These are phyloP conservation scores for Aspergillus quadricinctus DNA, from an alignment of 2,329 filamentous ascomycete species.

Conservation along the genomic window DNA sequence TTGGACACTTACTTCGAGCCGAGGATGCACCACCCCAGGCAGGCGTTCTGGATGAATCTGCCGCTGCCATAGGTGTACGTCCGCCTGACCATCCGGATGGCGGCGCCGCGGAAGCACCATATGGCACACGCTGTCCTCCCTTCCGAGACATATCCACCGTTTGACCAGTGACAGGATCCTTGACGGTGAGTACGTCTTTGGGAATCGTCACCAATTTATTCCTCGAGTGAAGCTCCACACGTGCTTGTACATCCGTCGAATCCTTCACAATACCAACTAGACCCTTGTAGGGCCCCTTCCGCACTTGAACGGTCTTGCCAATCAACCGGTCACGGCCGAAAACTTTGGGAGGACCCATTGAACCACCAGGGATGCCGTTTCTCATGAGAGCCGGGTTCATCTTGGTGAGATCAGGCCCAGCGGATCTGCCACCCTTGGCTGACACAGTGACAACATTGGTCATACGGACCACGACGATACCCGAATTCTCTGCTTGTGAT, in stretches of 20 bases:
- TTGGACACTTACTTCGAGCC: slow-evolving; percentile 55
- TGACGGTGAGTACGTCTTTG: slow-evolving; percentile 77
- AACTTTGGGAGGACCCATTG: slow-evolving; percentile 65
- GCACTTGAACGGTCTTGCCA: slow-evolving; percentile 86
- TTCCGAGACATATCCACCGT: slow-evolving; percentile 65
- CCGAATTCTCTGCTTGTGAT: slow-evolving; percentile 76
- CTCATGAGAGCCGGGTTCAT: slow-evolving; percentile 90
- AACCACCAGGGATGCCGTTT: slow-evolving; percentile 49
- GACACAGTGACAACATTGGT: slow-evolving; percentile 84
- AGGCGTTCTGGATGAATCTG: slow-evolving; percentile 65
- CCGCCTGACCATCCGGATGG: slow-evolving; percentile 59
- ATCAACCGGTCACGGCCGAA: slow-evolving; percentile 77
- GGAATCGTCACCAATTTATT: slow-evolving; percentile 83
- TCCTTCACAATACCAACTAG: slow-evolving; percentile 94
- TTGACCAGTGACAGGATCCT: slow-evolving; percentile 72
- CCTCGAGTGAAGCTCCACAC: slow-evolving; percentile 91
- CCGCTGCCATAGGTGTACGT: slow-evolving; percentile 62
- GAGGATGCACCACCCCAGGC: slow-evolving; percentile 62
- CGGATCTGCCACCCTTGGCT: slow-evolving; percentile 84
- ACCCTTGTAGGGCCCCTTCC: slow-evolving; percentile 85
- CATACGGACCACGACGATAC: slow-evolving; percentile 83
- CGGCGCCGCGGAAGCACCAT: slow-evolving; percentile 46
- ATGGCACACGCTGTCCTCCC: slow-evolving; percentile 42
- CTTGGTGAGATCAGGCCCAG: slow-evolving; percentile 70
- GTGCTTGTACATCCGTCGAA: slow-evolving; percentile 77